Evolutionary conservation across 2,329 filamentous ascomycete species (phyloP).

Genomic region (Talaromyces sp.): DNA sequence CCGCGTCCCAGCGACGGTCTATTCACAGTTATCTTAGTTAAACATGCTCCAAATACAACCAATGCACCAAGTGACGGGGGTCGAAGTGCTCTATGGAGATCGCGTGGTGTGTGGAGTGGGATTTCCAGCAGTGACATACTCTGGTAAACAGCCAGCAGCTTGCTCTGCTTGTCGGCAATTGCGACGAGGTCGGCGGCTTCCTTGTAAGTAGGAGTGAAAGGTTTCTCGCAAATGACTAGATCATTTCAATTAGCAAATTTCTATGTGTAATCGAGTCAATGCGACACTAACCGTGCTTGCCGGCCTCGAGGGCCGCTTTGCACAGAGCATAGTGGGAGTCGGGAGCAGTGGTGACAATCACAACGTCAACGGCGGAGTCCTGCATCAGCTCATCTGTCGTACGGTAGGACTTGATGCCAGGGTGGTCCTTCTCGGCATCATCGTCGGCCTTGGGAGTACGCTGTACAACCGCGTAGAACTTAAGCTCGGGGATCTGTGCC

Average conservation of each 20-base stretch:
- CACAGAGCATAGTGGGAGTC: constrained; percentile 69
- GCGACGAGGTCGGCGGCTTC: constrained; percentile 67
- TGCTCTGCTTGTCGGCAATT: constrained; percentile 55
- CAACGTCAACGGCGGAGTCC: constrained; percentile 67
- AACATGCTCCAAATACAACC: no score
- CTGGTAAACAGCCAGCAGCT: constrained; percentile 70
- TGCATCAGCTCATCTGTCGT: constrained; percentile 64
- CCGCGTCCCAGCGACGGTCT: constrained; percentile 74
- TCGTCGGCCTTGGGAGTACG: constrained; percentile 65
- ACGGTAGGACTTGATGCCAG: constrained; percentile 65
- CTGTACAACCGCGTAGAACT: constrained; percentile 75
- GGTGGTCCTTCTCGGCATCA: constrained; percentile 71
- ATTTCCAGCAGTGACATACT: constrained; percentile 41
- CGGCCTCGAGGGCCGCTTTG: constrained; percentile 65
- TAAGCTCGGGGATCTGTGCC: constrained; percentile 63
- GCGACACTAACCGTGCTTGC: constrained; percentile 62
- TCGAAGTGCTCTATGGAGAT: background rate
- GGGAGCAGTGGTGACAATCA: constrained; percentile 72
- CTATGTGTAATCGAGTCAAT: background rate
- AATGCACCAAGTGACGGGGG: no score
- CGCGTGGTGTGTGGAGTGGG: background rate
- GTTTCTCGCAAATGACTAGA: constrained; percentile 75
- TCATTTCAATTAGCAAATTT: background rate
- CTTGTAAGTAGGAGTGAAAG: constrained; percentile 71
- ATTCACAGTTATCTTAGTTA: background rate